phyloP scores from a whole-genome alignment of 129 eudicot genomes.

The Glebionis coronaria region DNA sequence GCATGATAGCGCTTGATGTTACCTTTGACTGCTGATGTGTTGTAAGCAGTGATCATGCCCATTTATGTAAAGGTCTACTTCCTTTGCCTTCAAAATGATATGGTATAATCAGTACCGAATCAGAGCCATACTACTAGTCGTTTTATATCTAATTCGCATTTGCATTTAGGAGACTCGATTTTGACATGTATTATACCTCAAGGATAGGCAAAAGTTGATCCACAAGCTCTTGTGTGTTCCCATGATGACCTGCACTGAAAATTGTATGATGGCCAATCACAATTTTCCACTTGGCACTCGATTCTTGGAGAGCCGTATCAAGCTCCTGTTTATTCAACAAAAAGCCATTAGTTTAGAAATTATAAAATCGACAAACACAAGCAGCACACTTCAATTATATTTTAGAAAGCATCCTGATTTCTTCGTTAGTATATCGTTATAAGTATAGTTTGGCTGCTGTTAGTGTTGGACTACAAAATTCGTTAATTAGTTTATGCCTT shows the following conservation, averaged over 20 bases:
- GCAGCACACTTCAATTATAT: neutral
- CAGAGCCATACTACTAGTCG: neutral
- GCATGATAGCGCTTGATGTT: no score
- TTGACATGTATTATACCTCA: slow-evolving; percentile 35
- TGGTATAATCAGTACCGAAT: neutral
- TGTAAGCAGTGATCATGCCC: slow-evolving; percentile 90
- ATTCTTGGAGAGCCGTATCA: slow-evolving; percentile 58
- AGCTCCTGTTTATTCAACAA: slow-evolving; percentile 43
- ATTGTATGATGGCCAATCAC: slow-evolving; percentile 87
- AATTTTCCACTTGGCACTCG: slow-evolving; percentile 76
- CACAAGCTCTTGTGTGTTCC: slow-evolving; percentile 64
- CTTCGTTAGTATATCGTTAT: no score
- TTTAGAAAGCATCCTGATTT: no score
- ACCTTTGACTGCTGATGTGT: slow-evolving; percentile 42
- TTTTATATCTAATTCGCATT: neutral
- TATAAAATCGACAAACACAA: neutral
- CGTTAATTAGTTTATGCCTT: no score
- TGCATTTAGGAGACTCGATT: no score
- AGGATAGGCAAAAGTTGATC: slow-evolving; percentile 66
- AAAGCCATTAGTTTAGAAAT: neutral
- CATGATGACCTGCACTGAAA: slow-evolving; percentile 70
- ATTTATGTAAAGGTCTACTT: slow-evolving; percentile 72
- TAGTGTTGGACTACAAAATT: no score
- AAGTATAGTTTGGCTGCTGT: no score
- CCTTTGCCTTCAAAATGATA: slow-evolving; percentile 47